These are phyloP conservation scores for Hericium rajendrae DNA, from an alignment of 768 basidiomycete species.

Conservation along the genomic window DNA sequence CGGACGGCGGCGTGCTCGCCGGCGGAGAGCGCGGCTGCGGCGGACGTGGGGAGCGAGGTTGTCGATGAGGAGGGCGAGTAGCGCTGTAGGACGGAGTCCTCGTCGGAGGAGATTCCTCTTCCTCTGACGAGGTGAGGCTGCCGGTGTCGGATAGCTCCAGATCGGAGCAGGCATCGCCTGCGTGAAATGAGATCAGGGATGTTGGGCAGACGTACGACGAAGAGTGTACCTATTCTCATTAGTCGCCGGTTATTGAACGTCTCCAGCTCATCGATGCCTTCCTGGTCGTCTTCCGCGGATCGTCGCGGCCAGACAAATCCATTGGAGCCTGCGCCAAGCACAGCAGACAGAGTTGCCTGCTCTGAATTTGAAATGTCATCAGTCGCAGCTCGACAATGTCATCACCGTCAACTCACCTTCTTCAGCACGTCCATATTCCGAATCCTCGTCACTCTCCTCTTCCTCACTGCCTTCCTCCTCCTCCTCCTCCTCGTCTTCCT, in stretches of 20 bases:
- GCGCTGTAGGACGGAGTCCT: conserved; percentile 23
- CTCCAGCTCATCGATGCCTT: conserved; percentile 54
- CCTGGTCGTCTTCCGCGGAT: conserved; percentile 47
- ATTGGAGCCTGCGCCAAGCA: conserved; percentile 62
- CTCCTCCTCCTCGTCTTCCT: not conserved
- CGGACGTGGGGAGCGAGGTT: conserved; percentile 30
- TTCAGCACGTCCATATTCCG: conserved; percentile 61
- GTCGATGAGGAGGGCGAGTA: conserved; percentile 42
- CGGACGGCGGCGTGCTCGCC: conserved; percentile 35
- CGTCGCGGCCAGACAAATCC: conserved; percentile 76
- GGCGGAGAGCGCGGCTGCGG: conserved; percentile 29
- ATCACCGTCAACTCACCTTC: conserved; percentile 34
- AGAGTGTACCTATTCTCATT: conserved; percentile 60
- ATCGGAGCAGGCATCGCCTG: conserved; percentile 58
- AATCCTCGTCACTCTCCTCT: conserved; percentile 23
- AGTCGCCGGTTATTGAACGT: conserved; percentile 56
- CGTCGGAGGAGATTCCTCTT: conserved; percentile 32
- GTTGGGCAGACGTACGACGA: not conserved
- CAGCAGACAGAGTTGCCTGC: conserved; percentile 34
- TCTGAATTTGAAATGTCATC: conserved; percentile 24
- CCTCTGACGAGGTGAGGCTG: conserved; percentile 43
- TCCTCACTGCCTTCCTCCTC: not conserved
- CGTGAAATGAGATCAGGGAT: not conserved
- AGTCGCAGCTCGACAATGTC: not conserved
- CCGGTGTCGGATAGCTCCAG: conserved; percentile 51